Percentiles rank a stretch among this genome's conserved stretches.
Conservation (phyloP, 2,329 filamentous ascomycete species). For the Arthrobotrys iridis region DNA sequence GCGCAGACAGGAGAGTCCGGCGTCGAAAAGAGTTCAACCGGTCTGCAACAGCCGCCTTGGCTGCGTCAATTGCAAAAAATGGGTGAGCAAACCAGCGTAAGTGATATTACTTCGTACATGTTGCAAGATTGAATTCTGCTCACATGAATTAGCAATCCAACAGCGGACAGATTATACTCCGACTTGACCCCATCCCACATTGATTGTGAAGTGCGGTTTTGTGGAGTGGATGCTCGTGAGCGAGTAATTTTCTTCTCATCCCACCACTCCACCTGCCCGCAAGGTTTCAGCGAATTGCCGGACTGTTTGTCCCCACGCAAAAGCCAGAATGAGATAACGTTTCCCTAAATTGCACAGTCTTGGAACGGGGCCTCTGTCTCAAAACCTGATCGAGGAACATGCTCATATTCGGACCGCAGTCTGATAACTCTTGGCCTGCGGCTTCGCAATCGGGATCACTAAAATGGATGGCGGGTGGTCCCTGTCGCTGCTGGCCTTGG, state of each 20-base stretch:
- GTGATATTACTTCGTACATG: too few species aligned
- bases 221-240: conserved; percentile 8
- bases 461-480: conserved; percentile 15
- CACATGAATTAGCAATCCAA: conserved; percentile 1
- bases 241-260: conserved; percentile 8
- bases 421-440: too few species aligned
- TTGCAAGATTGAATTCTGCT: conserved; percentile 14
- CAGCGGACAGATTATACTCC: not conserved
- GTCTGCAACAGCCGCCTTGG: conserved; percentile 40
- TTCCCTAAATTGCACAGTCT: conserved; percentile 30
- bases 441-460: not conserved
- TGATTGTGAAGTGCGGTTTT: not conserved
- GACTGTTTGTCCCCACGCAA: conserved; percentile 21
- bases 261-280: conserved; percentile 22
- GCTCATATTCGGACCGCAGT: too few species aligned
- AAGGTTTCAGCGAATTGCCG: conserved; percentile 24
- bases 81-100: conserved; percentile 1
- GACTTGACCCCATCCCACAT: not conserved
- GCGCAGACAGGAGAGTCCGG: conserved; percentile 19
- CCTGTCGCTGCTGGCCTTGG: conserved; percentile 28
- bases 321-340: conserved; percentile 30
- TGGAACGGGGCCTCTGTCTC: conserved; percentile 24
- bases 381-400: conserved; percentile 7
- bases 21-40: conserved; percentile 20
- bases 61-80: conserved; percentile 23